phyloP scores from a whole-genome alignment of 192 early-diverging fungal species.

The Cladochytrium replicatum region DNA sequence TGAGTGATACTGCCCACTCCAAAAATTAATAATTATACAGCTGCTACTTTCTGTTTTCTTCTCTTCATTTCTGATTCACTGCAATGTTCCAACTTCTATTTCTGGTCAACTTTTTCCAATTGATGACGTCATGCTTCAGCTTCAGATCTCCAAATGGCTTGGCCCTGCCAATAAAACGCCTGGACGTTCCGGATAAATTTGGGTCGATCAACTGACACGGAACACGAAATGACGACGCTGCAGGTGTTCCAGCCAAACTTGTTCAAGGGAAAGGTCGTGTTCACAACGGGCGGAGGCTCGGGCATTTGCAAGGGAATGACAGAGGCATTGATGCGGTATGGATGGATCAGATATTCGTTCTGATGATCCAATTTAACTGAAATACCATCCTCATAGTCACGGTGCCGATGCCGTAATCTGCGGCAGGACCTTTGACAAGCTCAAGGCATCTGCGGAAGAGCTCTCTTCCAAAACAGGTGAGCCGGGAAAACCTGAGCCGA shows the following conservation, averaged over 20 bases:
- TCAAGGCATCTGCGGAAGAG: constrained; percentile 57
- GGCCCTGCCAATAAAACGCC: no score
- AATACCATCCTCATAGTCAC: constrained; percentile 11
- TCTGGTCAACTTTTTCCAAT: no score
- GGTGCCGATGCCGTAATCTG: constrained; percentile 46
- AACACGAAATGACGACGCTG: constrained; percentile 6
- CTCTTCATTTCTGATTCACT: no score
- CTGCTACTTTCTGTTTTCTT: no score
- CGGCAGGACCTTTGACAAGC: constrained; percentile 51
- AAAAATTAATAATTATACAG: no score
- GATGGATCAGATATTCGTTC: constrained; percentile 10
- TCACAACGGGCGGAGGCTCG: constrained; percentile 57
- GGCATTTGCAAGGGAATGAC: constrained; percentile 63
- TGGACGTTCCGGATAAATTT: no score
- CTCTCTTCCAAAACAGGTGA: constrained; percentile 45
- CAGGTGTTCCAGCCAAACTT: constrained; percentile 20
- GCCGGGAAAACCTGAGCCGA: background rate
- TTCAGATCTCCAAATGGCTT: no score
- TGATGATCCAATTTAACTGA: background rate
- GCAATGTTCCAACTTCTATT: no score
- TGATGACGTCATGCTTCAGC: no score
- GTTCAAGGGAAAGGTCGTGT: constrained; percentile 51
- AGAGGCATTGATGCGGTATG: constrained; percentile 51
- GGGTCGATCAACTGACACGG: no score
- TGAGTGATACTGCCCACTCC: no score